Evolutionary conservation across 2,329 filamentous ascomycete species (phyloP), one percentile per base, ranked within the genome.

Genomic region (Aspergillus aculeatus): DNA sequence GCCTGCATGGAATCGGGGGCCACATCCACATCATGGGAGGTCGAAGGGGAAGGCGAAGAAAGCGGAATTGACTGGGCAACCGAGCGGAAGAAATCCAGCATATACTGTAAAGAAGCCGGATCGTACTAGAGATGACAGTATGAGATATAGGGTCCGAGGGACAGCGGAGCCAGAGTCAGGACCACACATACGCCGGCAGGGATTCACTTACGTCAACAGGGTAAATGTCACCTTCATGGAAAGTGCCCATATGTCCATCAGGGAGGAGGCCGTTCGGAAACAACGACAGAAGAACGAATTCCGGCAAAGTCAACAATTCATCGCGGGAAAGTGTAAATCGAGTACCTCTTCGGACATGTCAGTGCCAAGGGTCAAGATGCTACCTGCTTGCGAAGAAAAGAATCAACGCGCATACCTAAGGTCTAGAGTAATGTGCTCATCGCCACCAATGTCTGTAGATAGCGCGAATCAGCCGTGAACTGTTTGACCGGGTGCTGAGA

Each of bases 191-290:
- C 21, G 10, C 35, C 38, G 44, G 38, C 16, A 5, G 3, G 44
- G 32, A 29, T 16, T 38, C 19, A 59, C 92, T 83, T 83, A 99
- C 95, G 83, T 99, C 95, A 72, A 99, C 94, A 76, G 95, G 92
- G 69, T 98, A 96, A 62, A 96, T 90, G 75, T 98, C 94, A 67
- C 90, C 90, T 69, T 98, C 95, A 64, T 92, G 86, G 75, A 94
- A 96, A 55, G 91, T 90, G 72, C 91, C 95, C 87, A 96, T 91
- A 72, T 98, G 94, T 16, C 94, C 93, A 76, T 99, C 95, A 5
- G 95, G 95, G 63, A 99, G 92, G 24, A 99, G 84, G n/a, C 95
- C 95, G 74, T 99, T 99, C 44, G 95, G 95, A 70, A 99, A 99
- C 47, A 99, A 83, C n/a, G 95, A 99, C 47, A 99, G 82, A 49